These are phyloP conservation scores for Barnettozyma sp. DNA, from an alignment of 805 yeast genomes.

Conservation along the genomic window DNA sequence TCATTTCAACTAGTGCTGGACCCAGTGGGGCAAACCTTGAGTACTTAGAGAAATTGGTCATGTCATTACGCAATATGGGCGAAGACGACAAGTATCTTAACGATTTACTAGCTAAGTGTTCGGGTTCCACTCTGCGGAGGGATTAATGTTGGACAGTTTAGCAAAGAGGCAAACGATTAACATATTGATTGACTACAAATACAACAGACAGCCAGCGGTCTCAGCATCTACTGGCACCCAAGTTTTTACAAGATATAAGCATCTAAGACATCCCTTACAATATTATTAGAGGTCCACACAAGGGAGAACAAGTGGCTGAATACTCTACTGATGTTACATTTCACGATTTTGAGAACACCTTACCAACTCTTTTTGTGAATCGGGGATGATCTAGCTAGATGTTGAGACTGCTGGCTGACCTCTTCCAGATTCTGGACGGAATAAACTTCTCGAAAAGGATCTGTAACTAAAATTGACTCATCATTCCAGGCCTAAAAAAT, in stretches of 20 bases:
- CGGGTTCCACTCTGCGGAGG: background rate
- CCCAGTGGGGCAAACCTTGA: constrained; percentile 80
- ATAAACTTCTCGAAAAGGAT: too few relatives aligned
- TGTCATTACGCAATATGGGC: constrained; percentile 35
- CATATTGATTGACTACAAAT: too few relatives aligned
- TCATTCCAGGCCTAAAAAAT: too few relatives aligned
- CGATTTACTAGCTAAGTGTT: constrained; percentile 1
- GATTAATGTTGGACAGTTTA: background rate
- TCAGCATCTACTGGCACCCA: too few relatives aligned
- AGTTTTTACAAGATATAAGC: constrained; percentile 50
- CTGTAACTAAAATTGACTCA: too few relatives aligned
- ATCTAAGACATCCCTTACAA: constrained; percentile 27
- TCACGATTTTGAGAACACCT: constrained; percentile 50
- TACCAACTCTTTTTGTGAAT: constrained; percentile 60
- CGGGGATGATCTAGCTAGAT: constrained; percentile 54
- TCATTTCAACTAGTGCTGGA: constrained; percentile 53
- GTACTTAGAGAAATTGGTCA: constrained; percentile 51
- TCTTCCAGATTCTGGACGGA: too few relatives aligned
- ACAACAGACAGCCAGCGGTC: too few relatives aligned
- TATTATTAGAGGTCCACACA: constrained; percentile 31
- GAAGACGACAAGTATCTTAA: constrained; percentile 11
- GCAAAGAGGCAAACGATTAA: too few relatives aligned
- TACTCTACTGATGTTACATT: constrained; percentile 29
- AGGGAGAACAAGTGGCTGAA: constrained; percentile 23
- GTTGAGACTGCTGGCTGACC: too few relatives aligned